Base-by-base conservation (phyloP, 129 eudicot species). In the Pittosporum tobira region DNA sequence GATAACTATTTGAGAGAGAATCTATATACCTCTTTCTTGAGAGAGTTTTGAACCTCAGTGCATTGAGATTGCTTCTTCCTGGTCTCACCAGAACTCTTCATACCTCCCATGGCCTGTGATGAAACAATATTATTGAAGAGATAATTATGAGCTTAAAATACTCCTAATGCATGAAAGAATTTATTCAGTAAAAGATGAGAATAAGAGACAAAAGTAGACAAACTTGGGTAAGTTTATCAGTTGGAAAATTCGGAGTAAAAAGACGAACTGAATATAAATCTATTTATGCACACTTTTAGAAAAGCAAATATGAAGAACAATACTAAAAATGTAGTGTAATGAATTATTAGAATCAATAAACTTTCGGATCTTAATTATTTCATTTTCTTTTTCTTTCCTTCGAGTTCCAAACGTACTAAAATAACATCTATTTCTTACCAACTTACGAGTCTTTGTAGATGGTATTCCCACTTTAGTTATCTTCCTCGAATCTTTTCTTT, bases 1-100 rank as follows among this genome's bases (percentile, higher is more conserved):
- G n/a, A n/a, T n/a, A n/a, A n/a, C n/a, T n/a, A n/a, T n/a, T 3
- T 49, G 27, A 28, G 66, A 61, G 55, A 50, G 26, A 24, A 50
- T 51, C 54, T 51, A 4, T 20, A n/a, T 60, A 83, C 80, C 94
- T 80, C 85, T 38, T 78, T 76, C 71, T 67, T 70, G 69, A 81
- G 59, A 25, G 80, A 51, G 65, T 34, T 67, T 52, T 78, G 69
- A 40, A 64, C 77, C 71, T 68, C 67, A 47, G 55, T 57, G 61
- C 63, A 51, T 30, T 68, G 61, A 20, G 43, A 43, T 27, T 69
- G 82, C 67, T 57, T 77, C 70, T 60, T 56, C 43, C 57, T 66
- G 57, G 65, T 55, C 28, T 65, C 68, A 48, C 44, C 68, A 37
- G 50, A 31, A 51, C 50, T 61, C 72, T 66, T 72, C 67, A 50